These are phyloP conservation scores for Centaurea solstitialis DNA, from an alignment of 129 eudicot species.

Conservation along the genomic window DNA sequence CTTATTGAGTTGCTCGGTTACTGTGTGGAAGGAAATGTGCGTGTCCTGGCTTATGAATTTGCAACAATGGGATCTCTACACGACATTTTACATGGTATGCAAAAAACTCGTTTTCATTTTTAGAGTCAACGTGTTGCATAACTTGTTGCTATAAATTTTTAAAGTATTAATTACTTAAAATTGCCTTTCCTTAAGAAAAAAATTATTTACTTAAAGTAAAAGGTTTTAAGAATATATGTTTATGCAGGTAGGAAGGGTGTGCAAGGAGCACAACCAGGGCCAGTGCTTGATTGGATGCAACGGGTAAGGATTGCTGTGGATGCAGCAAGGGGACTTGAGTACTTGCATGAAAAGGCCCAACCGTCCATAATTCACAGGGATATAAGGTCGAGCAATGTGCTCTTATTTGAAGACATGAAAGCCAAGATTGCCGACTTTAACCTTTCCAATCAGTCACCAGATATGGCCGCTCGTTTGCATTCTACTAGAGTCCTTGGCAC, in stretches of 20 bases:
- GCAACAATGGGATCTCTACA: conserved; percentile 70
- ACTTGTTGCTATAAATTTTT: neutral
- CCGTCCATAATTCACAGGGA: conserved; percentile 86
- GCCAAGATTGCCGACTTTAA: conserved; percentile 94
- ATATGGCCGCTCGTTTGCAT: conserved; percentile 96
- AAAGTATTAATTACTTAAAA: neutral
- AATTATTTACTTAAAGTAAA: neutral
- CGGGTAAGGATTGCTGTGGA: conserved; percentile 88
- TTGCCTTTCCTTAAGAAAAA: no score
- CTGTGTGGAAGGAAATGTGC: conserved; percentile 51
- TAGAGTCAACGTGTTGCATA: neutral
- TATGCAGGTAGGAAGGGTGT: conserved; percentile 86
- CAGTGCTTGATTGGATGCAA: conserved; percentile 89
- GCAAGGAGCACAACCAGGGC: conserved; percentile 97
- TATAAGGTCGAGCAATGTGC: conserved; percentile 93
- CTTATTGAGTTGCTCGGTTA: conserved; percentile 56
- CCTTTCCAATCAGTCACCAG: conserved; percentile 89
- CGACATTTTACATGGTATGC: conserved; percentile 59
- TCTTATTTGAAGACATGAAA: conserved; percentile 74
- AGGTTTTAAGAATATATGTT: neutral
- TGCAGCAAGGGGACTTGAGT: conserved; percentile 94
- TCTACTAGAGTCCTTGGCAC: conserved; percentile 91
- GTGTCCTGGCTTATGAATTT: conserved; percentile 56
- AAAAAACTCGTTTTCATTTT: neutral
- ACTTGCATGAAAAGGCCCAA: conserved; percentile 83